Base-by-base conservation (phyloP, 2,329 filamentous ascomycete species). In the Dactylellina sp. region DNA sequence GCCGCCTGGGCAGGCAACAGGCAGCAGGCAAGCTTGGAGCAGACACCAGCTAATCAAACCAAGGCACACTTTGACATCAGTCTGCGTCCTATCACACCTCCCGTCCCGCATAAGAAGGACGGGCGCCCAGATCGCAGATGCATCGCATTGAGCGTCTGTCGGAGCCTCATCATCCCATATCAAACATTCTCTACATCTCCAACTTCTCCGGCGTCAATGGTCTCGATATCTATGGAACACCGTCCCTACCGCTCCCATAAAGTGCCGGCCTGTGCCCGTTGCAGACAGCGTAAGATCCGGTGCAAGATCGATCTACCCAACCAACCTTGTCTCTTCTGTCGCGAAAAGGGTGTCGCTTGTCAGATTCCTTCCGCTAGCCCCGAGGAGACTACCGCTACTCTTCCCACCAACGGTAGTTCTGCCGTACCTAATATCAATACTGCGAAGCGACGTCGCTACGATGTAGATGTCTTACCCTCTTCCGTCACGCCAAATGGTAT, bases 211-310 rank as follows among this genome's bases (percentile, higher is more conserved):
- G 14, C 16, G 12, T 57, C 37, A 22, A 71, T 71, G 56, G 40
- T 44, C n/a, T 63, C 61, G 25, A 68, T 68, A 50, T 59, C 61
- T 9, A 74, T 74, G 39, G 55, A 76, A 64, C 76, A 75, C 56
- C 83, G 87, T 47, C 87, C 87, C 1, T 89, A 89, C 78, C 82
- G 87, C 71, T 89, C 87, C 6, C 87, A 89, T 80, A 84, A 87
- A 72, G 84, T 85, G 40, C 86, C 87, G 55, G 87, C 87, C 7
- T 89, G 87, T 80, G 81, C 86, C 59, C 81, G 86, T 12, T 89
- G 87, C 77, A 83, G 87, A 60, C 84, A 84, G 71, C 84, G 87
- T 71, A 89, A 89, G 79, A 87, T 86, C 1, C 83, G 87, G 76
- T 89, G 87, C 78, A 87, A 86, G 16, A 84, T 86, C 25, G 86